Conservation (phyloP, 495 filamentous ascomycete species). For the Aspergillus kassunensis region DNA sequence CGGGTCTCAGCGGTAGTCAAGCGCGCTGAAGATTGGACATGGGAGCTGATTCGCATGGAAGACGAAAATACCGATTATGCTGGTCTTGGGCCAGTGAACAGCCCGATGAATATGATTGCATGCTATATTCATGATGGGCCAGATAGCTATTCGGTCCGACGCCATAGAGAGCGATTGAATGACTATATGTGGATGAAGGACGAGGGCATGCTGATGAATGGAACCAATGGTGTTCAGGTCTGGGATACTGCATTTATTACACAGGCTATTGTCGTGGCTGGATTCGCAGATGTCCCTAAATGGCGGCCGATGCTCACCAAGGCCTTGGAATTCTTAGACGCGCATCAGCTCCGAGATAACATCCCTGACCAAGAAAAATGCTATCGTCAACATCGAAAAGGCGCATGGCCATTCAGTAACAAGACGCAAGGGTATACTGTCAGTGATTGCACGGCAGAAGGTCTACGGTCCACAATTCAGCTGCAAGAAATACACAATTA, state of each 20-base stretch:
- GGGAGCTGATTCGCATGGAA: constrained; percentile 78
- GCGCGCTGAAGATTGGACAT: constrained; percentile 70
- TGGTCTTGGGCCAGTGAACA: constrained; percentile 84
- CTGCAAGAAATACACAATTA: constrained; percentile 77
- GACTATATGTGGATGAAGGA: constrained; percentile 90
- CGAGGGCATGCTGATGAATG: constrained; percentile 92
- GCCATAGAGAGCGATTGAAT: constrained; percentile 73
- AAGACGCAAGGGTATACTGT: constrained; percentile 91
- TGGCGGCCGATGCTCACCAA: constrained; percentile 81
- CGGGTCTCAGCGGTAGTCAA: constrained; percentile 53
- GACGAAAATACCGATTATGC: constrained; percentile 88
- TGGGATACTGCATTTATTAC: constrained; percentile 95
- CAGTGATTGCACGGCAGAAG: constrained; percentile 90
- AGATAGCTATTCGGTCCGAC: constrained; percentile 66
- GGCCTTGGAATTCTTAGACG: constrained; percentile 81
- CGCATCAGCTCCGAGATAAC: constrained; percentile 87
- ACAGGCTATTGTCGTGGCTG: constrained; percentile 73
- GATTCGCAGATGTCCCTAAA: constrained; percentile 69
- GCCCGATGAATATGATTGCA: constrained; percentile 77
- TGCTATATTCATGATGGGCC: constrained; percentile 84
- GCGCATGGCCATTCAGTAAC: constrained; percentile 93
- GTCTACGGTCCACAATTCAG: constrained; percentile 77
- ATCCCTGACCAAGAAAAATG: constrained; percentile 71
- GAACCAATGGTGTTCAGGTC: constrained; percentile 92
- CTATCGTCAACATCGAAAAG: constrained; percentile 90